Conservation (phyloP, 768 basidiomycete genomes). For the Suillus bovinus region DNA sequence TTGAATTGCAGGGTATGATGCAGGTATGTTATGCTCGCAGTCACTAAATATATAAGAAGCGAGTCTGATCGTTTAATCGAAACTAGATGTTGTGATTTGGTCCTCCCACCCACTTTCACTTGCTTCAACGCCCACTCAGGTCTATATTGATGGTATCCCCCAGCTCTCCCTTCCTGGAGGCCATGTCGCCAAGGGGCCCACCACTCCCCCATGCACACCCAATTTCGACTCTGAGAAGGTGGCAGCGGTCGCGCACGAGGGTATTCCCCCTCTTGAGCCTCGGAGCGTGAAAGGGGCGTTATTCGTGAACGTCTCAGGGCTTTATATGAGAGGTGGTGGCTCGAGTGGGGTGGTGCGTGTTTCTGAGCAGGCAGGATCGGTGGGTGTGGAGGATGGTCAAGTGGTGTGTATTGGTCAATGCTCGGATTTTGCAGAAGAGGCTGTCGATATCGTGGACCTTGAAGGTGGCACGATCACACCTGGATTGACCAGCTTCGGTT, state of each 20-base stretch:
- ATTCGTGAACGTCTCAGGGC: conserved; percentile 63
- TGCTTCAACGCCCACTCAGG: conserved; percentile 71
- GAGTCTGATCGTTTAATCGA: not conserved
- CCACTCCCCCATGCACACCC: conserved; percentile 54
- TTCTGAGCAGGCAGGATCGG: conserved; percentile 27
- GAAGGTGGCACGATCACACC: conserved; percentile 71
- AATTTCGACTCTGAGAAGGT: conserved; percentile 70
- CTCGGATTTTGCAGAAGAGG: conserved; percentile 23
- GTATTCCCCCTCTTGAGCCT: conserved; percentile 69
- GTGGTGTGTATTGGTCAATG: conserved; percentile 49
- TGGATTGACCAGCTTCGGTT: conserved; percentile 70
- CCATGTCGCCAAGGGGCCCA: conserved; percentile 37
- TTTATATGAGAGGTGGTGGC: conserved; percentile 38
- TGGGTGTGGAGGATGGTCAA: conserved; percentile 47
- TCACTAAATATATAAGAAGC: not conserved
- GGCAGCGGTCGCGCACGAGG: conserved; percentile 63
- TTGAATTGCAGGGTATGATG: conserved; percentile 41
- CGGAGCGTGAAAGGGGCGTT: conserved; percentile 40
- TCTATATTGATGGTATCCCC: conserved; percentile 84
- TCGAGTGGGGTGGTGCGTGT: conserved; percentile 28
- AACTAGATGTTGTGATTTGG: conserved; percentile 68
- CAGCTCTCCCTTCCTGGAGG: conserved; percentile 55
- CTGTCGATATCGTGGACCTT: conserved; percentile 51
- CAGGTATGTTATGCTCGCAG: conserved; percentile 31
- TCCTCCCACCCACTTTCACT: conserved; percentile 73